Evolutionary conservation across 139 green algal species (phyloP).

Genomic region (Tetradesmus obliquus): DNA sequence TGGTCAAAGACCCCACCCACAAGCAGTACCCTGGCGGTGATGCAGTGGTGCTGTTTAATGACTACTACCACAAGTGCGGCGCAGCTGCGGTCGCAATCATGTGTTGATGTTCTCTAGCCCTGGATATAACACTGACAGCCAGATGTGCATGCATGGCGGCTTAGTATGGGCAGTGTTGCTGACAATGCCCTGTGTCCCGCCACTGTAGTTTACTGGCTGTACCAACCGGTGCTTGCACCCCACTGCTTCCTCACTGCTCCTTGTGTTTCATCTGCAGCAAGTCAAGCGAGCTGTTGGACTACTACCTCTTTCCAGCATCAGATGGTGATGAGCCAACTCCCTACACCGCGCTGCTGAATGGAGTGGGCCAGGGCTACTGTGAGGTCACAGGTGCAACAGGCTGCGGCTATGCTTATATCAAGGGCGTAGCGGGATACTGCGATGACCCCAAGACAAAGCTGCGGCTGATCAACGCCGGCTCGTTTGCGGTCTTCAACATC

Average conservation of each 20-base stretch:
- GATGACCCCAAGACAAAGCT: slow-evolving; percentile 15
- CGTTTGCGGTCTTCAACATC: slow-evolving; percentile 19
- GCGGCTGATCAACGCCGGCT: background rate
- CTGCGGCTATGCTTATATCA: background rate
- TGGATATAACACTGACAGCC: background rate
- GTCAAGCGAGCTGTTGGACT: slow-evolving; percentile 4
- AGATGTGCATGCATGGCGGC: background rate
- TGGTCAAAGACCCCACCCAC: background rate
- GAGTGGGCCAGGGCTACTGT: background rate
- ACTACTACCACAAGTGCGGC: too few species aligned
- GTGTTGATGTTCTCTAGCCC: too few species aligned
- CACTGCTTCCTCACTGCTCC: background rate
- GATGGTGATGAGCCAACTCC: background rate
- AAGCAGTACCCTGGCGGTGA: background rate
- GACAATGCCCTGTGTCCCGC: too few species aligned
- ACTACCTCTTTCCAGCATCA: background rate
- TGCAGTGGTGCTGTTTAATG: too few species aligned
- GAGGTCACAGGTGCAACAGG: background rate
- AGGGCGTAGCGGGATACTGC: background rate
- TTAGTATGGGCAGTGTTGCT: too few species aligned
- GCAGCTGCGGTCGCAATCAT: too few species aligned
- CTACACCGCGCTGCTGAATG: background rate
- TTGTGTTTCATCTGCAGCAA: background rate
- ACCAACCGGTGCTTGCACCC: background rate
- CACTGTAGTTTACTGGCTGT: background rate